phyloP scores from a whole-genome alignment of 1,284 basidiomycete genomes.

The Amylostereum areolatum region DNA sequence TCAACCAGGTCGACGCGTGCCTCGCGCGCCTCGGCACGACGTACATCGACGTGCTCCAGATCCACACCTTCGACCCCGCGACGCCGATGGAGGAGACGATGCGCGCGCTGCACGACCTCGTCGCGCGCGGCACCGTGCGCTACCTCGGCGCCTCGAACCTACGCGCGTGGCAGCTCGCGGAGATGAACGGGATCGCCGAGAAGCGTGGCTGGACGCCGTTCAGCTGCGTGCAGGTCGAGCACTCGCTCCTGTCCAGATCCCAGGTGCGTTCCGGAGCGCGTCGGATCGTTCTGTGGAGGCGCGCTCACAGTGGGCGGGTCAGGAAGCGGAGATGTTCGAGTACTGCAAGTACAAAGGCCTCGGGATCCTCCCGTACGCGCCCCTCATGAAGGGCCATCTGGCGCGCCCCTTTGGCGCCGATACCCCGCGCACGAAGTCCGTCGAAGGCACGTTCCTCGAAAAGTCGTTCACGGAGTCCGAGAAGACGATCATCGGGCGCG shows the following conservation, averaged over 20 bases:
- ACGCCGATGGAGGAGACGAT: constrained; percentile 36
- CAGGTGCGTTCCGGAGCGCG: constrained; percentile 20
- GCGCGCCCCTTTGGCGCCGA: constrained; percentile 29
- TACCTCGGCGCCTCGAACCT: constrained; percentile 39
- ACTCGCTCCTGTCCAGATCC: constrained; percentile 36
- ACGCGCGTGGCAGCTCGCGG: constrained; percentile 36
- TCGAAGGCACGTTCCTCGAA: constrained; percentile 24
- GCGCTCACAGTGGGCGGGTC: background rate
- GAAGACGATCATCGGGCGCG: constrained; percentile 30
- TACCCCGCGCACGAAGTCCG: constrained; percentile 16
- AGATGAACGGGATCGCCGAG: constrained; percentile 32
- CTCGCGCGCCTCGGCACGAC: constrained; percentile 34
- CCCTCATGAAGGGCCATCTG: constrained; percentile 32
- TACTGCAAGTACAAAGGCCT: constrained; percentile 43
- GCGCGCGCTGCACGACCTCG: constrained; percentile 39
- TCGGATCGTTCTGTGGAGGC: background rate
- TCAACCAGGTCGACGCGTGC: constrained; percentile 38
- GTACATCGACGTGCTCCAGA: constrained; percentile 43
- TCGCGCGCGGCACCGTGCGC: constrained; percentile 33
- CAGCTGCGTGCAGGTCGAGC: constrained; percentile 34
- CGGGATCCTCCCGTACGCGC: constrained; percentile 36
- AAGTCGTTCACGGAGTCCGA: constrained; percentile 23
- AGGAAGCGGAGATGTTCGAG: constrained; percentile 43
- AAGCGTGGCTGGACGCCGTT: constrained; percentile 31
- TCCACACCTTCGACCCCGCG: constrained; percentile 33